Base-by-base conservation (phyloP, 345 rosid genomes). In the Nasturtium officinale region DNA sequence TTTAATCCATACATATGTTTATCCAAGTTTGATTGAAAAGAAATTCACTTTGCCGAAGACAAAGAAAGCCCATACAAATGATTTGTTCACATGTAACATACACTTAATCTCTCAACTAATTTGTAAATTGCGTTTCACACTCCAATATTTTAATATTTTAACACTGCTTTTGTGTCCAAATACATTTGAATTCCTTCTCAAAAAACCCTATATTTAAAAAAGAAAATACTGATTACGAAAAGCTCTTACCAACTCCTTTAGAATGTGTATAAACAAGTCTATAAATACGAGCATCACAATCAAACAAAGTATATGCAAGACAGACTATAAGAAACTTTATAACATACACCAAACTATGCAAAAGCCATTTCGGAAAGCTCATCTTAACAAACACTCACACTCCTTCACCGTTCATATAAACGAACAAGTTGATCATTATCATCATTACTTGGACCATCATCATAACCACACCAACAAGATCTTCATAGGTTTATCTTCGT, bases 61-160 rank as follows among this genome's bases (percentile, higher is more conserved):
- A 85, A 71, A 79, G 26, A 77, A 86, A 85, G 59, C 85, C 93
- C 82, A 74, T 73, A 52, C 83, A 81, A 89, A 91, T 91, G 92
- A 91, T 91, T 82, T 79, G 80, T 56, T 75, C 96, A 86, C 91
- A 87, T 87, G 92, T 65, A 53, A 23, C 29, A 76, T 69, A 68
- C 69, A 74, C 48, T 75, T 67, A 58, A 67, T 75, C 57, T 75
- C 50, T 42, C 69, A 51, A 32, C 16, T 67, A 23, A 20, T 33
- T 40, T 74, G 15, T 20, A 26, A 40, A 3, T 21, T 59, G 1
- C 68, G 28, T 67, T 42, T 48, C 29, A 60, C 25, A 21, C 6
- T 32, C 26, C 8, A 73, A 33, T 55, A 55, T 56, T 61, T 57
- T 46, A 63, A 43, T 42, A 2, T 10, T 45, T 43, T 43, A 15